Evolutionary conservation across 2,329 filamentous ascomycete species (phyloP), one percentile per base, ranked within the genome.

Genomic region (Cordyceps pruinosa): DNA sequence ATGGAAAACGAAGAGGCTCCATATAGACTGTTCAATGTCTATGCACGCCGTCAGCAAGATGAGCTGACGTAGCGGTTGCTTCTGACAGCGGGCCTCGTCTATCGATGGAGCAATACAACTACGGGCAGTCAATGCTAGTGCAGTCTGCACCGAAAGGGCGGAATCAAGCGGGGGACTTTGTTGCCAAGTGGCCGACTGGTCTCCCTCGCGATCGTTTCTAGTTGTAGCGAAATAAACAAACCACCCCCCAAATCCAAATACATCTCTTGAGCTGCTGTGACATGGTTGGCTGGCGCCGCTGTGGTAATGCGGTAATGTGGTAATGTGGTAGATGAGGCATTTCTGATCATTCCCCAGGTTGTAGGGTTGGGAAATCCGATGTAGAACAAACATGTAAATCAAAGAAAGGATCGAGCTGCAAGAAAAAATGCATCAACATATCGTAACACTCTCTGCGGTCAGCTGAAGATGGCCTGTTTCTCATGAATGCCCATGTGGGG

Each of bases 211-310:
- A 17, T 34, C 35, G 42, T 32, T 53, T 47, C 23, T 32, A 53
- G 56, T 58, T 58, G 56, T 53, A 58, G 48, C 35, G 48, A 53
- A 56, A 58, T 53, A 46, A 47, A 53, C 13, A 57, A 57, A 35
- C 32, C 39, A 52, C 13, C 56, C 48, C 55, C 56, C 48, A 25
- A 46, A 53, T 28, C 26, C 30, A 5, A n/a, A n/a, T n/a, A n/a
- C n/a, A 3, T 32, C 12, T 34, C 26, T 47, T 42, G n/a, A 49
- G 13, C 3, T 35, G 23, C 9, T 21, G 9, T 23, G 46, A 34
- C 7, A 41, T 37, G 1, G 15, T 2, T 52, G 26, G 23, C 10
- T n/a, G n/a, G n/a, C n/a, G n/a, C n/a, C n/a, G n/a, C 13, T 42
- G 25, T n/a, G 49, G 5, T 39, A 19, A n/a, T n/a, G n/a, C n/a